Evolutionary conservation across 306 rosid genomes (phyloP).

Genomic region (Dryas octopetala): DNA sequence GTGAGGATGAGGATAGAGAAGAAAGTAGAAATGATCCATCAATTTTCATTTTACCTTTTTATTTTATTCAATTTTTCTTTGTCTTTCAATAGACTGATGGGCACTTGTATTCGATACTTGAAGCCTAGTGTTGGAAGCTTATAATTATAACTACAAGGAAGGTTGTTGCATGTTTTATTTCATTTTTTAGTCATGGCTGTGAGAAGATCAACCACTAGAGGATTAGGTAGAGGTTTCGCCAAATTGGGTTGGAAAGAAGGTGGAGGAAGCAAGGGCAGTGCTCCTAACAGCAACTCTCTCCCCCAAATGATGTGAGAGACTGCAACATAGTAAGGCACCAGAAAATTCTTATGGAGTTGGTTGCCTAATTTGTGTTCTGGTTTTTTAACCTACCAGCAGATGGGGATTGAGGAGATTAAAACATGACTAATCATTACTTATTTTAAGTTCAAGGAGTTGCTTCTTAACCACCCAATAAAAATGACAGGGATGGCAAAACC

Average conservation of each 20-base stretch:
- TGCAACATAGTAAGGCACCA: too few relatives aligned
- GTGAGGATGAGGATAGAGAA: background rate
- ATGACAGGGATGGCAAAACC: background rate
- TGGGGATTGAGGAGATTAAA: background rate
- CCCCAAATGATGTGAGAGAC: too few relatives aligned
- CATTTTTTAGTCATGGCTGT: too few relatives aligned
- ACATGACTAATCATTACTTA: background rate
- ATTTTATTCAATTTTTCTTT: too few relatives aligned
- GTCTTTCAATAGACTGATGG: constrained; percentile 9
- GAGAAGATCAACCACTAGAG: too few relatives aligned
- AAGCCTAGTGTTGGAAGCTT: constrained; percentile 13
- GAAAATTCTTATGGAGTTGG: too few relatives aligned
- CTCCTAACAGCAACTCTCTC: too few relatives aligned
- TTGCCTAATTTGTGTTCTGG: too few relatives aligned
- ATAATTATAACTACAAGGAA: background rate
- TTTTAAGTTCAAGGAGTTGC: background rate
- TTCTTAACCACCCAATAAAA: background rate
- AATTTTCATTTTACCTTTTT: background rate
- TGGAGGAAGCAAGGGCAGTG: too few relatives aligned
- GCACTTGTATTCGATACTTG: constrained; percentile 16
- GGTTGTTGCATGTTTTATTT: background rate
- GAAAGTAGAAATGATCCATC: background rate
- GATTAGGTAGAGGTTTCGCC: too few relatives aligned
- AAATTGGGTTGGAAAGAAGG: too few relatives aligned
- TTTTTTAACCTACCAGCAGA: too few relatives aligned